phyloP scores from a whole-genome alignment of 2,329 filamentous ascomycete genomes.

The Trichoderma asperellum region DNA sequence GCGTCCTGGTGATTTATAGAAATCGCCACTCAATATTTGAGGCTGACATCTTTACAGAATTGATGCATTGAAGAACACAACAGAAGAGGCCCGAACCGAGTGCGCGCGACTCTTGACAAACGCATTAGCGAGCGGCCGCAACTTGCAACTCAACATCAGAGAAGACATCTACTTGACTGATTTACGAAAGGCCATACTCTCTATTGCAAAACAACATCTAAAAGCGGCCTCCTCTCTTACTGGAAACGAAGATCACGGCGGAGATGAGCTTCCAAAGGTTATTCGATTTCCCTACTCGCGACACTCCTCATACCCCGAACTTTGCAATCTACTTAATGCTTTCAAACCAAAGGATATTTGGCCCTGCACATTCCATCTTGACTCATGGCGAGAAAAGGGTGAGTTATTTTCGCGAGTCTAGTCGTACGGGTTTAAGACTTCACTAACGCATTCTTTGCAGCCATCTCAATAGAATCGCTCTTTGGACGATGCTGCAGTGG shows the following conservation, averaged over 20 bases:
- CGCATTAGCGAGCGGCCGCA: slow-evolving; percentile 34
- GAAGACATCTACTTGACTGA: slow-evolving; percentile 30
- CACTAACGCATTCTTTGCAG: slow-evolving; percentile 35
- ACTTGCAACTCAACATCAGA: slow-evolving; percentile 36
- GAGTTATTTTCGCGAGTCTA: slow-evolving; percentile 10
- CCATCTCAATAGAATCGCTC: slow-evolving; percentile 65
- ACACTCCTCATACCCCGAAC: slow-evolving; percentile 83
- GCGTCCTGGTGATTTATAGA: background rate
- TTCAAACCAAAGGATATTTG: slow-evolving; percentile 78
- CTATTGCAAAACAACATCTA: background rate
- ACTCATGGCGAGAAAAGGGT: slow-evolving; percentile 63
- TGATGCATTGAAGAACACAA: slow-evolving; percentile 25
- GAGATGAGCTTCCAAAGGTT: slow-evolving; percentile 41
- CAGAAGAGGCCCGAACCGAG: slow-evolving; percentile 12
- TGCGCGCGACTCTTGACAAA: slow-evolving; percentile 29
- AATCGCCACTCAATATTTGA: background rate
- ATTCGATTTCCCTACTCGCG: slow-evolving; percentile 82
- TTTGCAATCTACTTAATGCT: slow-evolving; percentile 68
- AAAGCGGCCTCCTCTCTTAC: background rate
- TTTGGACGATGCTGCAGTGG: slow-evolving; percentile 73
- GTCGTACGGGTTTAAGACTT: background rate
- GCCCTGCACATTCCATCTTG: slow-evolving; percentile 74
- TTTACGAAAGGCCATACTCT: slow-evolving; percentile 3
- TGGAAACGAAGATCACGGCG: background rate
- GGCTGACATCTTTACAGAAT: slow-evolving; percentile 31